Evolutionary conservation across 2,329 filamentous ascomycete species (phyloP), one percentile per base, ranked within the genome.

Genomic region (Berkeleyomyces rouxiae): DNA sequence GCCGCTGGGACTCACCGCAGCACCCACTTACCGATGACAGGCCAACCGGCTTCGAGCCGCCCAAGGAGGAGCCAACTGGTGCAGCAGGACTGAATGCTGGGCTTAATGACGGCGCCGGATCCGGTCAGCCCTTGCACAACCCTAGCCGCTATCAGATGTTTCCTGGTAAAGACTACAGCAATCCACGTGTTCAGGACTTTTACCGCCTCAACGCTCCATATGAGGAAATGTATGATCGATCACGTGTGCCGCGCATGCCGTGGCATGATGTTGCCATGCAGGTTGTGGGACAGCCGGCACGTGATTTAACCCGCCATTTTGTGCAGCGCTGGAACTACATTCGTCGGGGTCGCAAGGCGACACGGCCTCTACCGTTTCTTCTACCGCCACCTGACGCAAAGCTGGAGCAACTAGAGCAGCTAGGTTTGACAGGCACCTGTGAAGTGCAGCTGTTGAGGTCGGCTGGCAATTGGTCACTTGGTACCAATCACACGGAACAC

Each of bases 201-300:
- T 96, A 90, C 76, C 84, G 85, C 64, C 81, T 99, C 36, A 87
- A 93, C 70, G 90, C 95, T 72, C 93, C 93, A 1, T 97, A 97
- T 69, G 93, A 96, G 70, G 93, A 99, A 73, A 97, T 97, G 93
- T 99, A 97, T 70, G 90, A 97, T 73, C 86, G 93, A 62, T 86
- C 83, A 65, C 87, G 87, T 71, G 82, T 92, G 16, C 90, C 93
- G 1, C 80, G 93, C 66, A 99, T 97, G 93, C 92, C 93, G 1
- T 99, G 93, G 93, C 93, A 99, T 70, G 93, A 99, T 72, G 90
- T 99, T 66, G 84, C 87, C 2, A 97, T 99, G 93, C 93, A 97
- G 73, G 86, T 99, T 49, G 90, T 97, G 51, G 93, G 93, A 3
- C 93, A 97, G 71, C 93, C 93, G 2, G 92, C 93, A 10, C 83